Conservation (phyloP, 2,329 filamentous ascomycete species). For the Talaromyces rugulosus region DNA sequence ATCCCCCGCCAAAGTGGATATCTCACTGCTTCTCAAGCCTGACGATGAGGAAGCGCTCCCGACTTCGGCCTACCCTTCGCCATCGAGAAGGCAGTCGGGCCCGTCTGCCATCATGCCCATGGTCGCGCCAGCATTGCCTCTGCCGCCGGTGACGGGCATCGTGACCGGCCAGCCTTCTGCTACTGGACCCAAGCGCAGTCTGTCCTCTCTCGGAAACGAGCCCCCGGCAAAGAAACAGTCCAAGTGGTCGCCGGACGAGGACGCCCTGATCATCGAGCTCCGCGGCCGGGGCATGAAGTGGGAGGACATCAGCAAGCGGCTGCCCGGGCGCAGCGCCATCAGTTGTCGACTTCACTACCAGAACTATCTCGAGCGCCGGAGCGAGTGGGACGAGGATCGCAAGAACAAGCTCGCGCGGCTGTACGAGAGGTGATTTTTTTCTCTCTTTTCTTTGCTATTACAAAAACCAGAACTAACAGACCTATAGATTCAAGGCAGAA, state of each 20-base stretch:
- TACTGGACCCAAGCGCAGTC: conserved; percentile 33
- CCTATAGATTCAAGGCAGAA: conserved; percentile 80
- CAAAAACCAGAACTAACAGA: conserved; percentile 4
- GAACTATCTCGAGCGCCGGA: conserved; percentile 89
- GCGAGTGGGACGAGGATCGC: conserved; percentile 94
- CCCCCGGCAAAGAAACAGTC: conserved; percentile 89
- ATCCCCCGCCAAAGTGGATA: conserved; percentile 77
- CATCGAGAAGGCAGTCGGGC: conserved; percentile 4
- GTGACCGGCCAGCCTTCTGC: too few relatives aligned
- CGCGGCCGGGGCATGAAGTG: conserved; percentile 93
- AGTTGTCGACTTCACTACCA: conserved; percentile 94
- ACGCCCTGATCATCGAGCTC: conserved; percentile 88
- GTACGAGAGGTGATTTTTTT: conserved; percentile 74
- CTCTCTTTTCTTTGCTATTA: neutral
- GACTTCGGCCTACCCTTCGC: conserved; percentile 25
- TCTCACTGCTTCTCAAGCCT: conserved; percentile 79
- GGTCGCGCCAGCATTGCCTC: conserved; percentile 23
- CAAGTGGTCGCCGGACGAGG: conserved; percentile 93
- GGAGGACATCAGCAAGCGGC: conserved; percentile 91
- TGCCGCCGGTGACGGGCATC: conserved; percentile 13
- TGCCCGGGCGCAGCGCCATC: conserved; percentile 88
- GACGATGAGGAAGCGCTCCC: conserved; percentile 32
- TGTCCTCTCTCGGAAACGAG: conserved; percentile 43
- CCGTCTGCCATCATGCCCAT: conserved; percentile 17
- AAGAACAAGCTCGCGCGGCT: conserved; percentile 94